Conservation (phyloP, 2,329 filamentous ascomycete genomes). For the Colletotrichum orchidophilum region DNA sequence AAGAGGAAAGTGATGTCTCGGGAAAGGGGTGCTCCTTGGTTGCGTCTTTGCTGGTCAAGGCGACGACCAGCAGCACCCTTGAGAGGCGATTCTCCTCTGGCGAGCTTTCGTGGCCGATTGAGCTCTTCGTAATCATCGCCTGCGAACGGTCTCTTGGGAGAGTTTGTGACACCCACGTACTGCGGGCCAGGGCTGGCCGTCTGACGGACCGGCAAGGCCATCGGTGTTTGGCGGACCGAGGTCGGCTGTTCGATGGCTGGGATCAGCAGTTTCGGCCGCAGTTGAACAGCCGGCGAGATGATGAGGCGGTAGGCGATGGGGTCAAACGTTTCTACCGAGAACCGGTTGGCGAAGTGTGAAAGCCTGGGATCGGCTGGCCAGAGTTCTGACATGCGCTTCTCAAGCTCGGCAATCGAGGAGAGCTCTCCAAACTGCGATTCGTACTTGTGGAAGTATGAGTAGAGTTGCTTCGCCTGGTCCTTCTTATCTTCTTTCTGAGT, state of each 20-base stretch:
- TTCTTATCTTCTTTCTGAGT: slow-evolving; percentile 79
- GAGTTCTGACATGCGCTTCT: slow-evolving; percentile 92
- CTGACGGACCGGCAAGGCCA: slow-evolving; percentile 42
- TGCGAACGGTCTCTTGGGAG: slow-evolving; percentile 70
- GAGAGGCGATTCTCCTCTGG: slow-evolving; percentile 89
- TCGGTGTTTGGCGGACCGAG: slow-evolving; percentile 57
- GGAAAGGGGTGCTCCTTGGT: slow-evolving; percentile 74
- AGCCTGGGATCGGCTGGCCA: slow-evolving; percentile 88
- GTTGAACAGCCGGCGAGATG: slow-evolving; percentile 82
- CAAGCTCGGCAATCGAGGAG: slow-evolving; percentile 87
- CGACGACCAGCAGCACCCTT: slow-evolving; percentile 90
- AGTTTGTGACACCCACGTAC: slow-evolving; percentile 58
- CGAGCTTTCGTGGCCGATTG: slow-evolving; percentile 84
- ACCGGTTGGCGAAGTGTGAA: slow-evolving; percentile 79
- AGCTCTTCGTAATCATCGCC: slow-evolving; percentile 77
- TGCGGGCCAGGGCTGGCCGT: slow-evolving; percentile 58
- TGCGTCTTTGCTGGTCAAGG: slow-evolving; percentile 79
- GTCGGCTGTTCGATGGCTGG: slow-evolving; percentile 62
- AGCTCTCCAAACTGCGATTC: slow-evolving; percentile 95
- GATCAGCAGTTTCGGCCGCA: slow-evolving; percentile 69
- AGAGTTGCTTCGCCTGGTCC: slow-evolving; percentile 83
- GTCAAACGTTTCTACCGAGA: slow-evolving; percentile 78
- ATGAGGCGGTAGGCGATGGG: slow-evolving; percentile 84
- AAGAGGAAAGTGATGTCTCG: slow-evolving; percentile 73
- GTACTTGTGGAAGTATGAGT: slow-evolving; percentile 92